These are phyloP conservation scores for Buxus sempervirens DNA, from an alignment of 164 flowering plant genomes.

Conservation along the genomic window DNA sequence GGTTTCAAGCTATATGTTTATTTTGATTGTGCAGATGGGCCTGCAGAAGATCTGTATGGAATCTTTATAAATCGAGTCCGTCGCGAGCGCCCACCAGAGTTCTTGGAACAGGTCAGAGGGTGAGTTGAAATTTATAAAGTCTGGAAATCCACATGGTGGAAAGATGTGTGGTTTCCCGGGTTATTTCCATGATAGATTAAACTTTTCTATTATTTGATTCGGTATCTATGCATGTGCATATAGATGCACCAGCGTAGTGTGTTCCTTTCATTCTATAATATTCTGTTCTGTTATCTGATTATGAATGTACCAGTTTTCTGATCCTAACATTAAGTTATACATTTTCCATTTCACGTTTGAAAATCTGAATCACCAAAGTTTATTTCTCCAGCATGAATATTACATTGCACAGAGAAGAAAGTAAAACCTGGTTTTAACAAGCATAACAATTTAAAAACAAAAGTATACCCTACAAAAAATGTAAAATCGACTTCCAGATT, in stretches of 20 bases:
- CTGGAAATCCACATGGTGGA: background rate
- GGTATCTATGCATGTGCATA: background rate
- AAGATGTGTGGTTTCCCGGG: background rate
- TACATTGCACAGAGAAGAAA: background rate
- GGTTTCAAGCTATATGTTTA: no score
- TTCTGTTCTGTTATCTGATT: no score
- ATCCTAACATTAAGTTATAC: background rate
- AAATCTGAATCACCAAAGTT: background rate
- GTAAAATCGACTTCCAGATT: background rate
- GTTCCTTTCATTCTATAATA: no score
- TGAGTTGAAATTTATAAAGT: constrained; percentile 36
- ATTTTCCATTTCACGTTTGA: background rate
- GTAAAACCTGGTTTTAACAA: background rate
- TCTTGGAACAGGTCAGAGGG: constrained; percentile 78
- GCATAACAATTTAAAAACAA: background rate
- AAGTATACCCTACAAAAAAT: background rate
- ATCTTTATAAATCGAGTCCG: constrained; percentile 89
- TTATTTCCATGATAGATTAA: background rate
- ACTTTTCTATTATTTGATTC: background rate
- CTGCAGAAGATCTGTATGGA: constrained; percentile 97
- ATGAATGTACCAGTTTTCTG: no score
- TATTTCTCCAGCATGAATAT: background rate
- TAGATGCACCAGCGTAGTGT: no score
- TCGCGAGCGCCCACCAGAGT: constrained; percentile 85
- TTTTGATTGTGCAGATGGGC: constrained; percentile 68